Conservation (phyloP, 192 early-diverging fungal genomes). For the Phlyctochytrium planicorne region DNA sequence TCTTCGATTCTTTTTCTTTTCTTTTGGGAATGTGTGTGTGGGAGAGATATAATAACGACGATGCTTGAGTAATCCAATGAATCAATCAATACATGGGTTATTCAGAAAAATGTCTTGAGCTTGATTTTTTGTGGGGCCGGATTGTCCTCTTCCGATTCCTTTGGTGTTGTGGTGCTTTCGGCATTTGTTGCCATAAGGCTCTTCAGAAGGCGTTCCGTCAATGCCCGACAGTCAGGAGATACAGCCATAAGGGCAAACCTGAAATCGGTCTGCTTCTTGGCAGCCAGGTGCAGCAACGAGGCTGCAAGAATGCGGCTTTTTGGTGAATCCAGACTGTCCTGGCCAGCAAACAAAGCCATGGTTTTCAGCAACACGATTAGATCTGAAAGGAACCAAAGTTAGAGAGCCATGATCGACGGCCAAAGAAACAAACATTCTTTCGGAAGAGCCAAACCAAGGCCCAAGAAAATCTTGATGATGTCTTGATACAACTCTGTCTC, state of each 20-base stretch:
- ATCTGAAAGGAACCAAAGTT: too few relatives aligned
- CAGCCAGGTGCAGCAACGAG: not conserved
- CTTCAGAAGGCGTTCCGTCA: not conserved
- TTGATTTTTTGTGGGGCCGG: not conserved
- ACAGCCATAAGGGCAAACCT: not conserved
- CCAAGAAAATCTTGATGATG: too few relatives aligned
- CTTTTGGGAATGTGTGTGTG: too few relatives aligned
- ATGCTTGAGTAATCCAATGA: too few relatives aligned
- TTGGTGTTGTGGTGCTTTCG: not conserved
- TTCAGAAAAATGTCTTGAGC: not conserved
- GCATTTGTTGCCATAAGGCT: not conserved
- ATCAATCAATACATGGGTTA: not conserved
- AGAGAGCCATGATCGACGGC: too few relatives aligned
- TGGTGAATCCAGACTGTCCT: too few relatives aligned
- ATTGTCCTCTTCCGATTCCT: not conserved
- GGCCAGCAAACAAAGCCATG: too few relatives aligned
- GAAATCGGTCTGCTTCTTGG: not conserved
- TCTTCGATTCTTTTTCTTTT: too few relatives aligned
- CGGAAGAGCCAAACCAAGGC: too few relatives aligned
- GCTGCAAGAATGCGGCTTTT: not conserved
- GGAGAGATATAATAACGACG: too few relatives aligned
- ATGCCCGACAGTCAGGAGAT: not conserved
- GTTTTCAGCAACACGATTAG: too few relatives aligned
- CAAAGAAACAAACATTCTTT: too few relatives aligned
- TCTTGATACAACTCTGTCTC: not conserved